phyloP scores from a whole-genome alignment of 805 yeast genomes.

The Kuraishia hungarica region DNA sequence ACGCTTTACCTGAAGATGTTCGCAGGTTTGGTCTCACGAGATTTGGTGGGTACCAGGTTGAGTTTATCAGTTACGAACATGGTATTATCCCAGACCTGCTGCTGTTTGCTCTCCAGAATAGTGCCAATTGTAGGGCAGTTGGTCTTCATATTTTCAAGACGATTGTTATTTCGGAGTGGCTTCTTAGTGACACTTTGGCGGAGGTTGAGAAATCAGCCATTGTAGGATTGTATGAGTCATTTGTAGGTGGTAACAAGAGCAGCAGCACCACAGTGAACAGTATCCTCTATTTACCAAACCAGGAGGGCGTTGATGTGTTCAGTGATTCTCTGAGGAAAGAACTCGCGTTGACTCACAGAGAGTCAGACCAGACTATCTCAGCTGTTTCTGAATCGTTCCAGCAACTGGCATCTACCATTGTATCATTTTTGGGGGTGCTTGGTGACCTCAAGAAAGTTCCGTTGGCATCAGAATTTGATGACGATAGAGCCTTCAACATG shows the following conservation, averaged over 20 bases:
- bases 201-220: constrained; percentile 59
- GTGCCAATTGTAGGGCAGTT: constrained; percentile 47
- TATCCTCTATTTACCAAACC: background rate
- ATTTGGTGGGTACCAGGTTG: constrained; percentile 67
- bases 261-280: background rate
- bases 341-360: background rate
- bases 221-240: constrained; percentile 49
- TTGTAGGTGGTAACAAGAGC: background rate
- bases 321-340: background rate
- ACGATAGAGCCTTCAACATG: constrained; percentile 75
- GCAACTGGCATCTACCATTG: constrained; percentile 10
- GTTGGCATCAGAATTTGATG: constrained; percentile 74
- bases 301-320: background rate
- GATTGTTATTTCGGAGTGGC: constrained; percentile 57
- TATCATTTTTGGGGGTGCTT: constrained; percentile 46
- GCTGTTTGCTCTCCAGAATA: constrained; percentile 61
- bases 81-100: constrained; percentile 57
- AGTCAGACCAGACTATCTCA: constrained; percentile 9
- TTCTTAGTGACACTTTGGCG: constrained; percentile 44
- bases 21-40: constrained; percentile 49
- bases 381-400: constrained; percentile 46
- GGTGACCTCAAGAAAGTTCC: constrained; percentile 70
- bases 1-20: constrained; percentile 42
- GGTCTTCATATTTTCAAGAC: constrained; percentile 68
- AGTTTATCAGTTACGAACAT: constrained; percentile 42